Evolutionary conservation across 1,139 yeast species (phyloP).

Genomic region (Kazachstania sp.): DNA sequence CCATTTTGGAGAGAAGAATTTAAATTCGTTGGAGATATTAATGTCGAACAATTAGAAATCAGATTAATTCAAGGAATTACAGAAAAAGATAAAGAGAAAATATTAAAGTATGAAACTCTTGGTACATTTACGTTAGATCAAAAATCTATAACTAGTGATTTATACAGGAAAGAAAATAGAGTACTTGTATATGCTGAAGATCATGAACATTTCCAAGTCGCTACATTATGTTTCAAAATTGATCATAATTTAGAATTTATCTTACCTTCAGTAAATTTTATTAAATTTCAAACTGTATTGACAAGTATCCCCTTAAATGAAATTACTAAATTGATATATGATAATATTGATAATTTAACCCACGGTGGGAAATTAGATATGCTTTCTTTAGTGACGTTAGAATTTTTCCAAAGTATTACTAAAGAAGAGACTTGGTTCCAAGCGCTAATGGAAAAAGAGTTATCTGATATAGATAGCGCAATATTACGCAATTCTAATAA

Average conservation of each 20-base stretch:
- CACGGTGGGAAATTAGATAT: constrained; percentile 38
- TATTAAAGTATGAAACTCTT: constrained; percentile 24
- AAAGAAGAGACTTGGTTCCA: constrained; percentile 63
- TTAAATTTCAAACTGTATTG: constrained; percentile 52
- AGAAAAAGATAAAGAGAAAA: background rate
- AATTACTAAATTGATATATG: background rate
- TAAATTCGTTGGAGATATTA: constrained; percentile 46
- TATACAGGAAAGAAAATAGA: constrained; percentile 30
- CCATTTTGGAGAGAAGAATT: constrained; percentile 73
- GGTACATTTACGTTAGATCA: constrained; percentile 54
- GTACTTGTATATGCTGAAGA: constrained; percentile 25
- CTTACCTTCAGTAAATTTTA: constrained; percentile 50
- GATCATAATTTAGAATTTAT: constrained; percentile 50
- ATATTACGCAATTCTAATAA: constrained; percentile 17
- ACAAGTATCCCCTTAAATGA: constrained; percentile 32
- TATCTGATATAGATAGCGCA: constrained; percentile 37
- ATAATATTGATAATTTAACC: background rate
- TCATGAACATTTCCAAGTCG: constrained; percentile 36
- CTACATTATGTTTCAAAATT: constrained; percentile 51
- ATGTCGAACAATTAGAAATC: constrained; percentile 46
- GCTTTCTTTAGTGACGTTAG: constrained; percentile 47
- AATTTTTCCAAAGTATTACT: constrained; percentile 56
- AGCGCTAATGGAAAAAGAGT: constrained; percentile 57
- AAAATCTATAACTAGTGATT: constrained; percentile 36
- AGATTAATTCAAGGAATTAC: constrained; percentile 14